Evolutionary conservation across 208 protist species (phyloP).

Genomic region (Blastocrithidia nonstop): DNA sequence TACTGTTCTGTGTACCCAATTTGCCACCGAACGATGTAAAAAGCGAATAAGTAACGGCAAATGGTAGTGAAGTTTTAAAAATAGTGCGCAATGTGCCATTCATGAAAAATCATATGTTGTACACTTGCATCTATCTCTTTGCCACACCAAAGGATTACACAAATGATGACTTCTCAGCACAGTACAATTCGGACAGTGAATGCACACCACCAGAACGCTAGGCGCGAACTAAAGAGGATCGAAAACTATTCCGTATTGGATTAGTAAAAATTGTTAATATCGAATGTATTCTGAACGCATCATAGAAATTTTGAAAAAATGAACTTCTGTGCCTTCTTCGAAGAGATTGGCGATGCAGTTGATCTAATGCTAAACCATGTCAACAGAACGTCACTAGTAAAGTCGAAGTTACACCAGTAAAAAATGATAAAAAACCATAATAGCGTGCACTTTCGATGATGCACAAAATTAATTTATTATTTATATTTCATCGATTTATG

Average conservation of each 20-base stretch:
- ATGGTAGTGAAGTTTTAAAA: constrained; percentile 77
- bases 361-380: constrained; percentile 49
- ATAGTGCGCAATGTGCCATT: constrained; percentile 50
- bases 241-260: constrained; percentile 68
- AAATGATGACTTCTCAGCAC: constrained; percentile 55
- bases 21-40: constrained; percentile 59
- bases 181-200: constrained; percentile 20
- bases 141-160: constrained; percentile 47
- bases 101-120: constrained; percentile 72
- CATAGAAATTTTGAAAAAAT: constrained; percentile 38
- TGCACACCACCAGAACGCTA: constrained; percentile 67
- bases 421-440: constrained; percentile 62
- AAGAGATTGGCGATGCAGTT: constrained; percentile 29
- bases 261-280: constrained; percentile 68
- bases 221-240: constrained; percentile 39
- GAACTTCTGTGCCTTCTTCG: constrained; percentile 5
- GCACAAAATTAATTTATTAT: too few species aligned
- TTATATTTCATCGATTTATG: too few species aligned
- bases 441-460: constrained; percentile 28
- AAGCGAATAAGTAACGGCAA: constrained; percentile 60
- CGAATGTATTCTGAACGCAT: constrained; percentile 56
- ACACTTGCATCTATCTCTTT: constrained; percentile 22
- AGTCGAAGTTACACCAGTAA: constrained; percentile 39
- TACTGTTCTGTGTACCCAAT: too few species aligned
- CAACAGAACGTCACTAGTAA: constrained; percentile 42